Base-by-base conservation (phyloP, 352 stramenopile species). In the Phytophthora cryptogea region DNA sequence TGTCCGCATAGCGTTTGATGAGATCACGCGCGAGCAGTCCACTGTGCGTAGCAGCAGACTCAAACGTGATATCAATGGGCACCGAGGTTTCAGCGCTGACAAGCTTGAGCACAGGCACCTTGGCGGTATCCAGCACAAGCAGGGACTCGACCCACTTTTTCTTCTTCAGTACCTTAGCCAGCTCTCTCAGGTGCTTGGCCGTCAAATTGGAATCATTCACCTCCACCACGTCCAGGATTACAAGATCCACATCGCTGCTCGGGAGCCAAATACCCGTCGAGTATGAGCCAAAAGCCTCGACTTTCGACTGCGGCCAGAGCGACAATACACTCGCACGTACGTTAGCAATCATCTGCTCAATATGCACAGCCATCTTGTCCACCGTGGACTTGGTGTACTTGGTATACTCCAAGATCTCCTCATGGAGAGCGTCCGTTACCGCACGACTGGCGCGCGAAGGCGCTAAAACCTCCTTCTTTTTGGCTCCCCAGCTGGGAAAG, bases 191-290 rank as follows among this genome's bases (percentile, higher is more conserved):
- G 31, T 88, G 76, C 41, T 76, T 81, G 20, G 83, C 71, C 4
- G 76, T 90, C 28, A 82, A 35, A 37, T 70, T 74, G 0, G 72
- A 64, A 53, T 90, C 81, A 31, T 87, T 82, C 53, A 86, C 73
- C 54, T 89, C 80, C 11, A 90, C 63, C 1, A 89, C 83, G 33
- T 86, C 60, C 56, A 95, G 36, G 41, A 95, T 89, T 3, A 95
- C 86, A 16, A 95, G 72, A 39, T 95, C 86, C 28, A 95, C 83
- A 49, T 95, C 86, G 44, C 86, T 95, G 49, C 77, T 92, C 14
- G 86, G 86, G 10, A 95, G 70, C 86, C 86, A 95, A 54, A 95
- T 90, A 27, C 86, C 86, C 1, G 86, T 95, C 31, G 86, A 90
- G 59, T 94, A 95, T 17, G 84, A 94, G 2, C 86, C 86, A 49